Base-by-base conservation (phyloP, 1,139 yeast species). In the Blastobotrys apis region DNA sequence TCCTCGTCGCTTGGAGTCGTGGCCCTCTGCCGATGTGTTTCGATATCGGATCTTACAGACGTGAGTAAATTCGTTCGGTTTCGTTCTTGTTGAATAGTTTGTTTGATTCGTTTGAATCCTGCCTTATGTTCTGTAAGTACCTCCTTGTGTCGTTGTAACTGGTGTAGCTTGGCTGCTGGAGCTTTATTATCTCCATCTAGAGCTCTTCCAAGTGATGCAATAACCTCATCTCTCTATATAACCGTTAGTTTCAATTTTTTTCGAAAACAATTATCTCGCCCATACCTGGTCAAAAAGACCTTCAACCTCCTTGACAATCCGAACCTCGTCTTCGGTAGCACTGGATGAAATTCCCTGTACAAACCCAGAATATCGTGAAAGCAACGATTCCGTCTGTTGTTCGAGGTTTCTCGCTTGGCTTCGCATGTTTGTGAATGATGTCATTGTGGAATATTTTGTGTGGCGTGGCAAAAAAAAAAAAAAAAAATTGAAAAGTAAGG, bases 91-190 rank as follows among this genome's bases (percentile, higher is more conserved):
- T 73, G 71, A 33, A 86, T 79, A 12, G 80, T 69, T 5, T 73
- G 63, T 51, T 75, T 69, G 43, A 90, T 75, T 51, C 84, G 75
- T 37, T 68, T 65, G 56, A 77, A 84, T 49, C 81, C 84, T 41
- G 71, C 65, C 63, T 76, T 72, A 63, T 86, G 94, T 45, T 88
- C 94, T 44, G 70, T 74, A 29, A 87, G 68, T 22, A 78, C 75
- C 62, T 88, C 96, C 55, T 77, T 78, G 62, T 88, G 96, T 48
- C 97, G 78, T 45, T 82, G 79, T 38, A 88, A 68, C 61, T 92
- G 97, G 57, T 85, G 92, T 32, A 80, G 64, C 63, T 86, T 85
- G 0, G 92, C 77, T 1, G 92, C 77, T 1, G 88, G 75, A 5
- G 81, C 69, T n/a, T 71, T 64, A 15, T 73, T 60, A 54, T 80